A percentile compares a stretch with the other conserved stretches of the same genome.
Evolutionary conservation across 2,329 filamentous ascomycete genomes (phyloP).

Genomic region (Microcera coccophila): DNA sequence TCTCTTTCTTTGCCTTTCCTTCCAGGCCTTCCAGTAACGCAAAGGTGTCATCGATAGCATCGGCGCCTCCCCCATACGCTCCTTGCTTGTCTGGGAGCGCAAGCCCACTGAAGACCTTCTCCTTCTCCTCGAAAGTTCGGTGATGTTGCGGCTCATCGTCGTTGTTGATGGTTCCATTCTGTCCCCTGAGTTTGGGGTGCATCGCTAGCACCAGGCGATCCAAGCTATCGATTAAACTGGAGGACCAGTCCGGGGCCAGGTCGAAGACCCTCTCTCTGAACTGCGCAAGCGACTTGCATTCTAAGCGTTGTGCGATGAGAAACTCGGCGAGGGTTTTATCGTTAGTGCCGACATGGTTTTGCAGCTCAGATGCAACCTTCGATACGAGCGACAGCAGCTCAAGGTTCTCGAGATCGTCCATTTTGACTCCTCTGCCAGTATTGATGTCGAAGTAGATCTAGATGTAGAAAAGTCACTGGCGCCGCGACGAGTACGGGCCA

Average conservation of each 20-base stretch:
- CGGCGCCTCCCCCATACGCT: slow-evolving; percentile 39
- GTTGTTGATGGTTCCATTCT: slow-evolving; percentile 37
- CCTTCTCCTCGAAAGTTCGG: slow-evolving; percentile 63
- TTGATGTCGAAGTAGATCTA: no score
- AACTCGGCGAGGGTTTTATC: slow-evolving; percentile 97
- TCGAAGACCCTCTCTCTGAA: slow-evolving; percentile 74
- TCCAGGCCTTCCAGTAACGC: slow-evolving; percentile 85
- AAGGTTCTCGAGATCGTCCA: slow-evolving; percentile 89
- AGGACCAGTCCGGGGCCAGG: slow-evolving; percentile 78
- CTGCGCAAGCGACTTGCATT: slow-evolving; percentile 64
- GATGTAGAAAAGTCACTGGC: no score
- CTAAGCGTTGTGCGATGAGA: slow-evolving; percentile 82
- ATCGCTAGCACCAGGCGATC: slow-evolving; percentile 84
- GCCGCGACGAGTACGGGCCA: no score
- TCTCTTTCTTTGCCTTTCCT: slow-evolving; percentile 55
- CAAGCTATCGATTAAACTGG: slow-evolving; percentile 84
- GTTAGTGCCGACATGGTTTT: slow-evolving; percentile 86
- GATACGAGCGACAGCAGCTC: slow-evolving; percentile 92
- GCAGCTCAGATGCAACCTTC: slow-evolving; percentile 88
- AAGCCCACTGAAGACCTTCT: slow-evolving; percentile 85
- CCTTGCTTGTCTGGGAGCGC: slow-evolving; percentile 74
- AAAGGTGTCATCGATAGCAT: slow-evolving; percentile 87
- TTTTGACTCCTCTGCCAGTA: no score
- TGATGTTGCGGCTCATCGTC: slow-evolving; percentile 39
- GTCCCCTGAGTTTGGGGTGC: slow-evolving; percentile 81